A percentile compares a stretch with the other conserved stretches of the same genome.
These are phyloP conservation scores for Amylocarpus encephaloides DNA, from an alignment of 2,329 filamentous ascomycete species.

Conservation along the genomic window DNA sequence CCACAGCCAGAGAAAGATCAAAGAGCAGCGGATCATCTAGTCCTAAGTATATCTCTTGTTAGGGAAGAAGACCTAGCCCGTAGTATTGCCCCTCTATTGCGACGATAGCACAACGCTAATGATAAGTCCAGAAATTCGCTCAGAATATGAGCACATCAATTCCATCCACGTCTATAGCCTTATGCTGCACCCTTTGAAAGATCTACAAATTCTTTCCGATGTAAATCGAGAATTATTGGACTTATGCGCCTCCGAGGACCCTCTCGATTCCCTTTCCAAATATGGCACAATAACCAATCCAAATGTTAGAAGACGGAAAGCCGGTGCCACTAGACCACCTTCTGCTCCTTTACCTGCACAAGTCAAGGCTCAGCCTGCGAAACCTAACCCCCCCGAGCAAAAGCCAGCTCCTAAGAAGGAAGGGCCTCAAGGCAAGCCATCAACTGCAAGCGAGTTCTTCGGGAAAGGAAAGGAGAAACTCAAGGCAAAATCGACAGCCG, in stretches of 20 bases:
- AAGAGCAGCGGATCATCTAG: conserved; percentile 43
- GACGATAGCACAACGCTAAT: conserved; percentile 6
- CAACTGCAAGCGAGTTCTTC: conserved; percentile 33
- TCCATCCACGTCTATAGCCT: conserved; percentile 87
- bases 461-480: conserved; percentile 31
- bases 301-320: conserved; percentile 47
- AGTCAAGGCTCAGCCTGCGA: conserved; percentile 30
- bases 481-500: conserved; percentile 15
- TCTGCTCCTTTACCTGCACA: conserved; percentile 32
- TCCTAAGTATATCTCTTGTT: conserved; percentile 58
- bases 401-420: conserved; percentile 12
- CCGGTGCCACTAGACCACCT: conserved; percentile 19
- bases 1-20: conserved; percentile 43
- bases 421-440: conserved; percentile 23
- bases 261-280: conserved; percentile 48
- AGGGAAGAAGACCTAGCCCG: conserved; percentile 65
- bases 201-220: conserved; percentile 66
- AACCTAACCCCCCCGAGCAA: conserved; percentile 17
- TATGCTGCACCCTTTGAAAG: conserved; percentile 61
- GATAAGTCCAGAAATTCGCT: conserved; percentile 51
- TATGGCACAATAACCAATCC: conserved; percentile 74
- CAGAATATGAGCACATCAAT: conserved; percentile 63
- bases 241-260: conserved; percentile 51
- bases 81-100: conserved; percentile 36
- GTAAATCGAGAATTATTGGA: conserved; percentile 56